Evolutionary conservation across 768 basidiomycete species (phyloP), one percentile per base, ranked within the genome.

Genomic region (Auriscalpium vulgare): DNA sequence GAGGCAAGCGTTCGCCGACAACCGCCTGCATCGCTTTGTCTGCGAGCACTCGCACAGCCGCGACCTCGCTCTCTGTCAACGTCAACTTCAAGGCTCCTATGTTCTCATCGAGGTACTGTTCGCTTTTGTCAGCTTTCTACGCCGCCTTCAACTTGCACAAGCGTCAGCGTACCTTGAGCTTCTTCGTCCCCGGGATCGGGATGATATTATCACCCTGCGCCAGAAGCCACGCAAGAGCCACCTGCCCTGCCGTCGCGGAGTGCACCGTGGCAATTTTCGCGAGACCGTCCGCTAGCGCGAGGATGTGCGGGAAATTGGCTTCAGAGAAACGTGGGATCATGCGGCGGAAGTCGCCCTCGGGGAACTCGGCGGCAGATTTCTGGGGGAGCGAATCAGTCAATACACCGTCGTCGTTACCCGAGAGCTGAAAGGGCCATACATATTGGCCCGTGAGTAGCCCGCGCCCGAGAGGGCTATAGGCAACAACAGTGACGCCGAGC

Each of bases 71-170:
- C 2, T 29, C 29, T 29, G 29, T 3, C 29, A 29, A 29, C 29
- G 29, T 29, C 29, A 29, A 5, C 29, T 64, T 58, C 1, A 65
- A 62, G 2, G 75, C 72, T 0, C 51, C 70, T 19, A 76, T 23
- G 49, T 81, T 81, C 58, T 81, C 79, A 19, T 75, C 63, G 8
- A 81, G 69, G 47, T 74, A 73, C 75, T 75, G 51, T 10, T 23
- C 54, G 21, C 35, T 17, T 10, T 6, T 35, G 4, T 43, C 34
- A 56, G 37, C 37, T 5, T 10, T 43, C 3, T 4, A 13, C 40
- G 17, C 13, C 40, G 4, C n/a, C n/a, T n/a, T 17, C 13, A 43
- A 43, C 21, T 21, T 21, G 21, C 21, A 21, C 8, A 17, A 43
- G 34, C 14, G 35, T 21, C 17, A 10, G 58, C 62, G 0, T 34